Base-by-base conservation (phyloP, 208 protist genomes). In the Trypanosoma theileri region DNA sequence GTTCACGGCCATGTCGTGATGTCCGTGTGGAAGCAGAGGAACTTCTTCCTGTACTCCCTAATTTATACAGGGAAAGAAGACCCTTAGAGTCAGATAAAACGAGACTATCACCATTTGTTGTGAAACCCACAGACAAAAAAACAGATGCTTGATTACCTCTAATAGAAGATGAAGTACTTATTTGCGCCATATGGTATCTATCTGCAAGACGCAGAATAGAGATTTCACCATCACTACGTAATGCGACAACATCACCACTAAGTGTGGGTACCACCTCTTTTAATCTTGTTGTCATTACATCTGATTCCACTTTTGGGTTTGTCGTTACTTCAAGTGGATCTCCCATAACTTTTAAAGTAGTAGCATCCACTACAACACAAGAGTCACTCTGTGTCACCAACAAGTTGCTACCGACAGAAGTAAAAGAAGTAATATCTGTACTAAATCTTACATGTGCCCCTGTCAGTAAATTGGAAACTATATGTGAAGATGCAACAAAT, bases 71-170 rank as follows among this genome's bases (percentile, higher is more conserved):
- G 0, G 26, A 53, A 17, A 83, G n/a, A 24, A 66, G 31, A 12
- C 78, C 78, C 6, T 35, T 60, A 4, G 73, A 65, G 45, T 83
- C 73, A 54, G 48, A 73, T 19, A 77, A 40, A 0, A 77, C 41
- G 8, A 83, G 41, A 40, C 14, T 56, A 4, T 13, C 59, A 19
- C 51, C 69, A 61, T 48, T 48, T 6, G 53, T 51, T 0, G 62
- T 71, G 57, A 80, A 81, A 14, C 77, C 83, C 7, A 80, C 58
- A 42, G 73, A 41, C 10, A 59, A 35, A 10, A 76, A 55, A 31
- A 62, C 71, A 1, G 64, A 13, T 42, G 62, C 11, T 10, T 59
- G 35, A 50, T 19, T 21, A 48, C 10, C 24, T 41, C 56, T 13
- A 16, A 52, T 16, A 52, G 24, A 45, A 31, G 51, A 56, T 31